These are phyloP conservation scores for Albatrellus ellisii DNA, from an alignment of 768 basidiomycete species.

Conservation along the genomic window DNA sequence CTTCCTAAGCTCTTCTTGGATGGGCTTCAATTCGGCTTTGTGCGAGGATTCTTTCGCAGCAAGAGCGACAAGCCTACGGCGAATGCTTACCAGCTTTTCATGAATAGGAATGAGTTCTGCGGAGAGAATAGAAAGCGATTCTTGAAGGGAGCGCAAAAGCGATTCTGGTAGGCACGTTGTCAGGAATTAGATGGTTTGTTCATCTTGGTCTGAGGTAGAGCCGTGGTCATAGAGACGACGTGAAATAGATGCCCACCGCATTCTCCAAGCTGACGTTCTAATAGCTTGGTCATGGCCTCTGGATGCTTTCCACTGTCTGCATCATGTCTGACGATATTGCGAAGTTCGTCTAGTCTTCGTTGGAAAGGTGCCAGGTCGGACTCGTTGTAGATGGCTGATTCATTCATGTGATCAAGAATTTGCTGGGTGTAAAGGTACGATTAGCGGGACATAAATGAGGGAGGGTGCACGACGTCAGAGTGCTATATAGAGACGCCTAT, in stretches of 20 bases:
- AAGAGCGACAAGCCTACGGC: constrained; percentile 79
- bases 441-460: background rate
- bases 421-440: constrained; percentile 35
- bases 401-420: constrained; percentile 92
- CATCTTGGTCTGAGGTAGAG: background rate
- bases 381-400: constrained; percentile 90
- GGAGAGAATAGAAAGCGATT: constrained; percentile 77
- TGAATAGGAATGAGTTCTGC: constrained; percentile 87
- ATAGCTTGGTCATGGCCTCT: constrained; percentile 74
- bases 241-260: constrained; percentile 50
- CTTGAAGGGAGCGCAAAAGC: constrained; percentile 63
- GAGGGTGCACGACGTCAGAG: too few species aligned
- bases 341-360: constrained; percentile 66
- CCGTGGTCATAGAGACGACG: background rate
- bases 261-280: constrained; percentile 84
- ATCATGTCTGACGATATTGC: constrained; percentile 77
- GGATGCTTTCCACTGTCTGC: constrained; percentile 73
- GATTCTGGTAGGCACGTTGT: constrained; percentile 43
- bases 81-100: constrained; percentile 74
- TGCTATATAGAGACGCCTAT: background rate
- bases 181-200: background rate
- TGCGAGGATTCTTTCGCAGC: constrained; percentile 73
- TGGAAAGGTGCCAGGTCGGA: constrained; percentile 83
- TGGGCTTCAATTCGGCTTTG: constrained; percentile 78
- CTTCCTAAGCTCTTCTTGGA: constrained; percentile 86